These are phyloP conservation scores for Geranomyces variabilis DNA, from an alignment of 192 early-diverging fungal genomes.

Conservation along the genomic window DNA sequence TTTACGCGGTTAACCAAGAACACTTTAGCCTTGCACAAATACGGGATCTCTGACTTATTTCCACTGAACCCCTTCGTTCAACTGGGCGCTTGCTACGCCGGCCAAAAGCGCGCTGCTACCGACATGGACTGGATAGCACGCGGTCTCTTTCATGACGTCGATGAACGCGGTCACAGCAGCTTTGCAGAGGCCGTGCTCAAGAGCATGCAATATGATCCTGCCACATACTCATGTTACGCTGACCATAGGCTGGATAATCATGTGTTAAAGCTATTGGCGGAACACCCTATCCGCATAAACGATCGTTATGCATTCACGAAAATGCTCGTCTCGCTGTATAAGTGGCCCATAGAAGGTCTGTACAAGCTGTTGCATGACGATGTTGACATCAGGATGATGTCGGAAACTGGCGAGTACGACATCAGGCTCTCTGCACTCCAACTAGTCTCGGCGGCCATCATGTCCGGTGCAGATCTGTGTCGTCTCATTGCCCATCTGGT, in stretches of 20 bases:
- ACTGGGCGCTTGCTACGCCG: too few species aligned
- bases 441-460: background rate
- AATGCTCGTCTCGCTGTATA: background rate
- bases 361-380: background rate
- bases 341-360: background rate
- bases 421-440: background rate
- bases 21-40: too few species aligned
- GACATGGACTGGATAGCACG: background rate
- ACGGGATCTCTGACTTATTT: too few species aligned
- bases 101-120: too few species aligned
- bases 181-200: background rate
- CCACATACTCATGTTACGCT: background rate
- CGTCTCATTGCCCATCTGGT: background rate
- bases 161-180: background rate
- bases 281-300: conserved; percentile 1
- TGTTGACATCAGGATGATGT: conserved; percentile 3
- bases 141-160: conserved; percentile 1
- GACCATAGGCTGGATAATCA: too few species aligned
- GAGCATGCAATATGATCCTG: background rate
- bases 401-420: background rate
- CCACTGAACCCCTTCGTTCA: too few species aligned
- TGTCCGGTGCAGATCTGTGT: background rate
- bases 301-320: background rate
- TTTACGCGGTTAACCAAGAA: too few species aligned
- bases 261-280: background rate